Conservation (phyloP, 179 eudicot species). For the Corrigiola litoralis region DNA sequence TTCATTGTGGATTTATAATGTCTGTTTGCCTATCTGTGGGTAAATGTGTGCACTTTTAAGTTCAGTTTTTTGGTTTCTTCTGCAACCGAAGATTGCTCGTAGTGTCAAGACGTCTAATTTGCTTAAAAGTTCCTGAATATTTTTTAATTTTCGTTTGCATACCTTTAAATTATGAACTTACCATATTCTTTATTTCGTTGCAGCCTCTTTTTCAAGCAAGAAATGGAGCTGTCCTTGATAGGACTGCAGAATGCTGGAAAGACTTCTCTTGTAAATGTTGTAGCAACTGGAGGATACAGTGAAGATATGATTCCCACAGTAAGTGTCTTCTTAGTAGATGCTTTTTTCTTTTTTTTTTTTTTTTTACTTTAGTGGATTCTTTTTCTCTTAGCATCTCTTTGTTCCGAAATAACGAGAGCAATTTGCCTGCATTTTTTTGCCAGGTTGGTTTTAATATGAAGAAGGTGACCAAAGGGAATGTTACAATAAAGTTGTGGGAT, state of each 20-base stretch:
- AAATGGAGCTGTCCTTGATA: conserved; percentile 96
- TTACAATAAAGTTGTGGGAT: conserved; percentile 98
- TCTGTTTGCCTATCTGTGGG: too few relatives aligned
- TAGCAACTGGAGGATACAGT: conserved; percentile 98
- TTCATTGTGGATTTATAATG: too few relatives aligned
- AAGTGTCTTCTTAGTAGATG: conserved; percentile 25
- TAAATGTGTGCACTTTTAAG: too few relatives aligned
- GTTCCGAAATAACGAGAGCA: neutral
- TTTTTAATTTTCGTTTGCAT: too few relatives aligned
- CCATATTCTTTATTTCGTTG: conserved; percentile 10
- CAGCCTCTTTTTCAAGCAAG: conserved; percentile 99
- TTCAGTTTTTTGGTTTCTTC: too few relatives aligned
- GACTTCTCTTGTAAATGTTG: conserved; percentile 94
- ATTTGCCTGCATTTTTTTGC: neutral
- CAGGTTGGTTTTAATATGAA: conserved; percentile 99
- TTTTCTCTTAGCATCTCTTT: neutral
- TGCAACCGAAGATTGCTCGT: too few relatives aligned
- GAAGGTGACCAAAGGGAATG: conserved; percentile 97
- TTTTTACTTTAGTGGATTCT: neutral
- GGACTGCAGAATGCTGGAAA: conserved; percentile 99
- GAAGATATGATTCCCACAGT: conserved; percentile 99
- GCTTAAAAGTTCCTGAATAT: too few relatives aligned
- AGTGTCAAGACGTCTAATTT: too few relatives aligned
- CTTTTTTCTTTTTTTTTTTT: neutral
- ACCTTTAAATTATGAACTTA: conserved; percentile 12